Evolutionary conservation across 305 asterid genomes (phyloP).

Genomic region (Fraxinus xanthoxyloides): DNA sequence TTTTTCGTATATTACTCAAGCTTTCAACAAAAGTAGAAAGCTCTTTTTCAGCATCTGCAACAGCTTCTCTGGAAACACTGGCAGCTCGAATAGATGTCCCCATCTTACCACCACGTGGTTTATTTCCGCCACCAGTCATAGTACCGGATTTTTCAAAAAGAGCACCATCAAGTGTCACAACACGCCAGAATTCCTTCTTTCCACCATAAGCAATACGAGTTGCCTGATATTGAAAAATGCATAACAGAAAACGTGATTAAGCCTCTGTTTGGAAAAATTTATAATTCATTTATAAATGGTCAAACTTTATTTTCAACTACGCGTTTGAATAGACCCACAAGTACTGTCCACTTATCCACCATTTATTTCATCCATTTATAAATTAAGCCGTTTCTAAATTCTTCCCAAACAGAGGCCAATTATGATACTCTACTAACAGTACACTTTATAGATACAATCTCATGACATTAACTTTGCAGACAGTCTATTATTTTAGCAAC

Average conservation of each 20-base stretch:
- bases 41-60: conserved; percentile 75
- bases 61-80: conserved; percentile 74
- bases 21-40: conserved; percentile 62
- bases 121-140: conserved; percentile 92
- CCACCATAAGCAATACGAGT: conserved; percentile 82
- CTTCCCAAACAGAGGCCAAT: not conserved
- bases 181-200: conserved; percentile 71
- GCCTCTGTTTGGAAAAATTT: not conserved
- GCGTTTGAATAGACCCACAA: not conserved
- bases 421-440: not conserved
- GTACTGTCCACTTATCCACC: not conserved
- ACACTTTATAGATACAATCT: not conserved
- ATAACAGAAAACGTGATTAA: not conserved
- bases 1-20: conserved; percentile 44
- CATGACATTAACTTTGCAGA: not conserved
- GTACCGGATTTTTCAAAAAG: conserved; percentile 92
- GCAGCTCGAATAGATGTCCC: conserved; percentile 76
- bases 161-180: conserved; percentile 89
- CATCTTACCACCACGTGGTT: conserved; percentile 97
- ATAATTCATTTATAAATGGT: not conserved
- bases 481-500: not conserved
- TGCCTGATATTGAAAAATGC: conserved; percentile 45
- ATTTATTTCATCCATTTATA: not conserved
- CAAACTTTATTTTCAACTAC: not conserved
- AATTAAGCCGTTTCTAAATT: not conserved